Evolutionary conservation across 305 asterid genomes (phyloP), one percentile per base, ranked within the genome.

Genomic region (Fraxinus sp.): DNA sequence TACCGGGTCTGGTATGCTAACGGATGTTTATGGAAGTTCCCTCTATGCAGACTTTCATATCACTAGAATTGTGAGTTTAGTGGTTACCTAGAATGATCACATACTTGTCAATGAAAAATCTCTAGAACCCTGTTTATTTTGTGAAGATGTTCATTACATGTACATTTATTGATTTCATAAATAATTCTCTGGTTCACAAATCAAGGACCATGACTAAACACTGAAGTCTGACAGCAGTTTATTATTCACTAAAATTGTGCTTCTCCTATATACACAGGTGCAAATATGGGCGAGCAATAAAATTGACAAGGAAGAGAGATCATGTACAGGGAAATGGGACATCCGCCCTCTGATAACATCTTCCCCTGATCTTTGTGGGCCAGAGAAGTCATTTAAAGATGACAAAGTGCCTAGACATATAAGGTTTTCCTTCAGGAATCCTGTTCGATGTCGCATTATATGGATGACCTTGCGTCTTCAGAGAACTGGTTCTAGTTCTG

Each of bases 251-350:
- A 66, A 72, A 80, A 36, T 71, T 84, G 62, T 35, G 68, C 36
- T 64, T 84, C 55, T 75, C 55, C 81, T 86, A 78, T 85, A 57
- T 86, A 36, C 80, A 77, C 83, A 96, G 99, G 94, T 96, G 26
- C 99, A 94, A 89, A 91, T 96, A 78, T 96, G 98, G 99, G 97
- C 90, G 26, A 89, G 99, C 91, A 88, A 92, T 87, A 96, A 88
- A 86, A 86, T 96, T 75, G 91, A 93, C 81, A 91, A 84, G 91
- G 98, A 93, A 82, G 97, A 92, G 86, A 89, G 97, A 80, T 84
- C 90, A 20, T 93, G 98, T 83, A 88, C 95, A n/a, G 98, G 99
- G 70, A 96, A 96, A 88, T 96, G 99, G 98, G 98, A 96, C 89
- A 82, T 96, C 81, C 90, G 86, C 59, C 89, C 98, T 64, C 83